Percentiles rank a stretch among this genome's conserved stretches.
Evolutionary conservation across 345 rosid species (phyloP).

Genomic region (Eucalyptus sideroxylon): DNA sequence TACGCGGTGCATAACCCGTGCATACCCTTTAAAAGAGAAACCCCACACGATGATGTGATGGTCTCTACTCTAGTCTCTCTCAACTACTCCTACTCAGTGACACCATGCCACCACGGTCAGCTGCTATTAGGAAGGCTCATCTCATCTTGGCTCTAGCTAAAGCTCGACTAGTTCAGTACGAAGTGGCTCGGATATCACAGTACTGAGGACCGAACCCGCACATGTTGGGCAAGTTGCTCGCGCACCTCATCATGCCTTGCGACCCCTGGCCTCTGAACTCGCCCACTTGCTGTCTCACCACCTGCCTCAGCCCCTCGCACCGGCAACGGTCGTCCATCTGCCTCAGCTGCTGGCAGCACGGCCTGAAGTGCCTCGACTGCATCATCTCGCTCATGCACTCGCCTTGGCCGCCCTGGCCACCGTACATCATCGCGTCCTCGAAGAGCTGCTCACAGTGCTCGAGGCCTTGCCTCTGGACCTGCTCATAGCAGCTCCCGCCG

Average conservation of each 20-base stretch:
- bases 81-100: neutral
- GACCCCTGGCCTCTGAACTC: neutral
- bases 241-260: neutral
- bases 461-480: slow-evolving; percentile 12
- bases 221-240: neutral
- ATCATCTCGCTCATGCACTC: neutral
- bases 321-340: neutral
- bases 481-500: neutral
- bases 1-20: neutral
- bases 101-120: neutral
- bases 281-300: neutral
- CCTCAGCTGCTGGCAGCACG: slow-evolving; percentile 1
- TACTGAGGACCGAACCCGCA: neutral
- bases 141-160: neutral
- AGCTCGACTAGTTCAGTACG: neutral
- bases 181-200: neutral
- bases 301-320: neutral
- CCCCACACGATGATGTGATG: neutral
- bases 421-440: neutral
- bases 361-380: neutral
- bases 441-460: slow-evolving; percentile 9
- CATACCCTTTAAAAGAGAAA: neutral
- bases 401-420: neutral
- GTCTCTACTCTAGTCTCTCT: neutral
- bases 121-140: neutral